Conservation (phyloP, 495 filamentous ascomycete genomes). For the Daldinia bambusicola region DNA sequence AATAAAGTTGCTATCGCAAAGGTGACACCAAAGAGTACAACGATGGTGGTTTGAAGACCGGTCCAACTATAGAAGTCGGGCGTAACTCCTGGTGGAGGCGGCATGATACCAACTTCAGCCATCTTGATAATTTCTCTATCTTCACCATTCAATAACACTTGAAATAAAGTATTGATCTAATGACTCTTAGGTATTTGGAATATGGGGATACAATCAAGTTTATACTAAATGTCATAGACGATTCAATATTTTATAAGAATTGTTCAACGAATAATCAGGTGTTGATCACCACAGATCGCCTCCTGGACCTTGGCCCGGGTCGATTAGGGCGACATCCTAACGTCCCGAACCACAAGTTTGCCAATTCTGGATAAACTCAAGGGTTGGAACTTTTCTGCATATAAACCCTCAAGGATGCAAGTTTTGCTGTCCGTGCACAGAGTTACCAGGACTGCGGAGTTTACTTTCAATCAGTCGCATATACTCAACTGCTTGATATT, state of each 20-base stretch:
- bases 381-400: background rate
- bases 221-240: background rate
- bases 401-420: background rate
- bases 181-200: background rate
- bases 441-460: background rate
- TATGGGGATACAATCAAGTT: background rate
- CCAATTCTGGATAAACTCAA: background rate
- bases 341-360: background rate
- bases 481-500: too few species aligned
- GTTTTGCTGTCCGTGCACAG: background rate
- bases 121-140: background rate
- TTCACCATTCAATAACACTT: too few species aligned
- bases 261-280: background rate
- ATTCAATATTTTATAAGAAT: background rate
- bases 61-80: slow-evolving; percentile 18
- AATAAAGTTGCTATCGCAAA: slow-evolving; percentile 9
- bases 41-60: background rate
- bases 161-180: background rate
- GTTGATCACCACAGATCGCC: background rate
- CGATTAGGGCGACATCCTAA: slow-evolving; percentile 1
- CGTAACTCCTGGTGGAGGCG: slow-evolving; percentile 14
- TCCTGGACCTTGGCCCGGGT: background rate
- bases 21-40: slow-evolving; percentile 6
- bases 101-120: slow-evolving; percentile 19
- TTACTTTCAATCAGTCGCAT: too few species aligned